These are phyloP conservation scores for Solanum appendiculatum DNA, from an alignment of 257 asterid genomes.

Conservation along the genomic window DNA sequence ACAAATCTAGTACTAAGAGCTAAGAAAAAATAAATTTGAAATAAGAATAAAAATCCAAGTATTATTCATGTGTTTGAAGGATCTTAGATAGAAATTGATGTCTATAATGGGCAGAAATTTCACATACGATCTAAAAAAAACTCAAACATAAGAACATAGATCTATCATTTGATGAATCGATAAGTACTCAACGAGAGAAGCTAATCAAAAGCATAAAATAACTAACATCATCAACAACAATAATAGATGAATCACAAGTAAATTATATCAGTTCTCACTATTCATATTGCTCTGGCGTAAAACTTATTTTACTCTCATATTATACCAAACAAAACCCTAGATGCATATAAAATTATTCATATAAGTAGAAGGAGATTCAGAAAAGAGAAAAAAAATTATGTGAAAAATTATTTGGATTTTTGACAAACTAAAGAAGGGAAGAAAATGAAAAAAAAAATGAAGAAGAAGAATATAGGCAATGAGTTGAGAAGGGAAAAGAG, in stretches of 20 bases:
- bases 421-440: neutral
- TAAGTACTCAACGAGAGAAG: neutral
- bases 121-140: neutral
- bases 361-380: neutral
- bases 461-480: neutral
- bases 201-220: neutral
- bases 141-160: neutral
- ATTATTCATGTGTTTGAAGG: neutral
- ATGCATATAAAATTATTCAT: neutral
- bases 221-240: neutral
- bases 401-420: neutral
- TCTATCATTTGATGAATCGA: neutral
- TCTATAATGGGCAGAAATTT: neutral
- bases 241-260: neutral
- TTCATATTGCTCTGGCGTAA: neutral
- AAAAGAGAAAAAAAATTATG: neutral
- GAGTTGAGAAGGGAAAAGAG: neutral
- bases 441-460: neutral
- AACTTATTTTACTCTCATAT: neutral
- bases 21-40: neutral
- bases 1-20: neutral
- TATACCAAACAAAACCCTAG: neutral
- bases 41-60: neutral
- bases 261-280: neutral
- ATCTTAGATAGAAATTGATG: neutral